Conservation (phyloP, 192 early-diverging fungal genomes). For the Diversispora eburnea region DNA sequence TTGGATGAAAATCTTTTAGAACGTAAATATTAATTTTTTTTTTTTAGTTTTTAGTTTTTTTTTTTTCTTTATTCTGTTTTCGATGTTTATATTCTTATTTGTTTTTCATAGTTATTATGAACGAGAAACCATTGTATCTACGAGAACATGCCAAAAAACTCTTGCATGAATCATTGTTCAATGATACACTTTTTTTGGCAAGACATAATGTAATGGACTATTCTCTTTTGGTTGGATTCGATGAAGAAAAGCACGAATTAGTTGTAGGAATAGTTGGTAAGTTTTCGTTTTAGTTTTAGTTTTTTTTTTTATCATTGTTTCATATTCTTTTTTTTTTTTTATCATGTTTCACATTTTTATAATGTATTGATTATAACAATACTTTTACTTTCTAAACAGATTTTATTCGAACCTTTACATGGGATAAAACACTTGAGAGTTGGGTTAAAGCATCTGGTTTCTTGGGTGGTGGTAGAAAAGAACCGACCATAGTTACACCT, state of each 20-base stretch:
- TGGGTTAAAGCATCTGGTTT: conserved; percentile 96
- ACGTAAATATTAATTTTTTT: conserved; percentile 47
- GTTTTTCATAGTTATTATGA: conserved; percentile 51
- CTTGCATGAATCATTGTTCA: conserved; percentile 79
- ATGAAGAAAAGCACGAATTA: conserved; percentile 78
- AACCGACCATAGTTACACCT: conserved; percentile 95
- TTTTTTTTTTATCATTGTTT: neutral
- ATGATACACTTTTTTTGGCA: conserved; percentile 94
- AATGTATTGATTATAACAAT: neutral
- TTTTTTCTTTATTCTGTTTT: neutral
- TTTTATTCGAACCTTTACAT: conserved; percentile 96
- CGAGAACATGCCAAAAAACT: conserved; percentile 86
- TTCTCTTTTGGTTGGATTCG: conserved; percentile 91
- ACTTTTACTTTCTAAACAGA: conserved; percentile 47
- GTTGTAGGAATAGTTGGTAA: conserved; percentile 95
- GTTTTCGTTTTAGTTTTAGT: too few species aligned
- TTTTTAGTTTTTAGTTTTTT: neutral
- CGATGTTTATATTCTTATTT: neutral
- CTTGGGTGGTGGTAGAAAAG: conserved; percentile 85
- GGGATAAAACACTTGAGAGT: conserved; percentile 97
- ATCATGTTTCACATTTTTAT: neutral
- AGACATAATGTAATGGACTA: conserved; percentile 98
- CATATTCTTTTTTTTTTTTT: neutral
- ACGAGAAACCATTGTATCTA: conserved; percentile 86
- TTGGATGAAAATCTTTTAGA: conserved; percentile 93